A percentile compares a stretch with the other conserved stretches of the same genome.
Conservation (phyloP, 768 basidiomycete species). For the Termitomyces sp. region DNA sequence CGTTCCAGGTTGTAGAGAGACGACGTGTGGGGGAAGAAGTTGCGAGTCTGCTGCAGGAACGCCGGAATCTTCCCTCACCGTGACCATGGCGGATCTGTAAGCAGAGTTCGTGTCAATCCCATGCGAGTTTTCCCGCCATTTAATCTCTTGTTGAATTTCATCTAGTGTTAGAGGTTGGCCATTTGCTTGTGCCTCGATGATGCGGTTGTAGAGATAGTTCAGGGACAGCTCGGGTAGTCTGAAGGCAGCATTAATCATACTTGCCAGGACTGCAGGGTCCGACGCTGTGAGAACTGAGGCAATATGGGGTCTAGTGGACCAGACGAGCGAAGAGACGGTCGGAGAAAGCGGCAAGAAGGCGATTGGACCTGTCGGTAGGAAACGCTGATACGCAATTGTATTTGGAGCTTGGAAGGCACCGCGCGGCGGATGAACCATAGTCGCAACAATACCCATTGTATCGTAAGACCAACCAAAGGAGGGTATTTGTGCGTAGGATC, state of each 20-base stretch:
- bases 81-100: conserved; percentile 43
- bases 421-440: conserved; percentile 68
- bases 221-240: conserved; percentile 71
- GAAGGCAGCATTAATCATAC: conserved; percentile 69
- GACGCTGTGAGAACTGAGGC: conserved; percentile 67
- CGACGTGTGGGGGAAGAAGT: conserved; percentile 69
- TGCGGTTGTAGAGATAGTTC: conserved; percentile 53
- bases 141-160: conserved; percentile 55
- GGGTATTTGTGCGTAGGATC: conserved; percentile 76
- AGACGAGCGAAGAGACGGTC: conserved; percentile 82
- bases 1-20: conserved; percentile 61
- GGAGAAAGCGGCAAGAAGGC: conserved; percentile 88
- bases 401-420: conserved; percentile 58
- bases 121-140: conserved; percentile 72
- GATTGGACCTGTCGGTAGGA: conserved; percentile 91
- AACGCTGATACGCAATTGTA: conserved; percentile 87
- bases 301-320: conserved; percentile 83
- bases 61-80: conserved; percentile 25
- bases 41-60: conserved; percentile 60
- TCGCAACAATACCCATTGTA: conserved; percentile 87
- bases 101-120: conserved; percentile 58
- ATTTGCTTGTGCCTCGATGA: conserved; percentile 46
- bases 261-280: conserved; percentile 54
- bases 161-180: conserved; percentile 41
- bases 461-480: conserved; percentile 92